Evolutionary conservation across 257 asterid species (phyloP).

Genomic region (Solanum sitiens): DNA sequence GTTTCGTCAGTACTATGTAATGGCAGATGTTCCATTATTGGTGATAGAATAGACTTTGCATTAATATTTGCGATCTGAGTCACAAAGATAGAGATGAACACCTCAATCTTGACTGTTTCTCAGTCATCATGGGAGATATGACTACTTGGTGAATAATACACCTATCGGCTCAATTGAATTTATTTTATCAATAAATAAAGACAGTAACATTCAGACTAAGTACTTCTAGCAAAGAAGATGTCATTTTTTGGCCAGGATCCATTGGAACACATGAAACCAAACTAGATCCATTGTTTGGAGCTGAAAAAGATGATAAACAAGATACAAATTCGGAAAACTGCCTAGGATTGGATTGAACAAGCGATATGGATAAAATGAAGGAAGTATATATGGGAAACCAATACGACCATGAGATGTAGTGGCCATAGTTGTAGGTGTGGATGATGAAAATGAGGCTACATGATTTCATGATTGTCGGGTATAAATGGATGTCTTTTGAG

Average conservation of each 20-base stretch:
- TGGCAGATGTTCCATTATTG: not conserved
- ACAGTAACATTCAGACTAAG: not conserved
- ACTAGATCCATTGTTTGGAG: not conserved
- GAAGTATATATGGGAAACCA: not conserved
- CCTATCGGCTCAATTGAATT: not conserved
- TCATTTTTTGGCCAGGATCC: not conserved
- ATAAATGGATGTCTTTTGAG: not conserved
- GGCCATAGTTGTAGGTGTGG: not conserved
- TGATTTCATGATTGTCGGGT: slow-evolving; percentile 17
- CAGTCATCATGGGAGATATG: not conserved
- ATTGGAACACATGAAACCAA: not conserved
- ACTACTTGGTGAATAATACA: not conserved
- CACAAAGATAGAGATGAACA: not conserved
- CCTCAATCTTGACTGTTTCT: not conserved
- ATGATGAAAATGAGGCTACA: not conserved
- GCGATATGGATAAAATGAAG: not conserved
- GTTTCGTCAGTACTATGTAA: not conserved
- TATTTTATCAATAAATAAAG: not conserved
- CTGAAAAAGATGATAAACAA: not conserved
- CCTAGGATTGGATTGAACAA: not conserved
- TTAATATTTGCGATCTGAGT: not conserved
- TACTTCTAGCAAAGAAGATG: not conserved
- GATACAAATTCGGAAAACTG: not conserved
- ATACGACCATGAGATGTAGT: not conserved
- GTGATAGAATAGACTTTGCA: not conserved